Evolutionary conservation across 768 basidiomycete species (phyloP).

Genomic region (Russula dissimulans): DNA sequence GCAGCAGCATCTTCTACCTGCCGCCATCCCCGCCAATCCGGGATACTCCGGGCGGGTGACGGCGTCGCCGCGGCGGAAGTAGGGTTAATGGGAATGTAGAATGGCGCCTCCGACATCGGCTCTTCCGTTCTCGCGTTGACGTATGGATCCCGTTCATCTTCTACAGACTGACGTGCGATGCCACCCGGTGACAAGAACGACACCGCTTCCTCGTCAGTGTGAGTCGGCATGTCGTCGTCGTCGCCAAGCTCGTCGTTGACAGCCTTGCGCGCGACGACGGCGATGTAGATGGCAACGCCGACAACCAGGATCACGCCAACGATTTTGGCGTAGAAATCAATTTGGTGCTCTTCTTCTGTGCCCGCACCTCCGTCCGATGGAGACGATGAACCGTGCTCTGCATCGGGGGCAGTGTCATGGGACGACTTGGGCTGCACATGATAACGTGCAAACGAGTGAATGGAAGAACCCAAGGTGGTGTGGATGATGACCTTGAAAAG

Average conservation of each 20-base stretch:
- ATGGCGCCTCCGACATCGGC: slow-evolving; percentile 15
- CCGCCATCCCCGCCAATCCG: slow-evolving; percentile 7
- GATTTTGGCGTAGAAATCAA: slow-evolving; percentile 55
- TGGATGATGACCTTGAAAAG: slow-evolving; percentile 88
- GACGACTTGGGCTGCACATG: slow-evolving; percentile 27
- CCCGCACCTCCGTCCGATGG: slow-evolving; percentile 1
- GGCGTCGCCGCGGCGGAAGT: slow-evolving; percentile 7
- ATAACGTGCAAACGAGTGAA: slow-evolving; percentile 73
- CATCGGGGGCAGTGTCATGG: slow-evolving; percentile 21
- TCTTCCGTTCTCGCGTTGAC: slow-evolving; percentile 1
- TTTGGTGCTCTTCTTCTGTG: slow-evolving; percentile 34
- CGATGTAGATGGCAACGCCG: slow-evolving; percentile 70
- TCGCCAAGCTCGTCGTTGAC: slow-evolving; percentile 49
- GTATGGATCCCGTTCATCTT: slow-evolving; percentile 7
- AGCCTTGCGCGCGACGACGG: slow-evolving; percentile 62
- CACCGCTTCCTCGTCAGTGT: slow-evolving; percentile 19
- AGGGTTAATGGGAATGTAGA: slow-evolving; percentile 5
- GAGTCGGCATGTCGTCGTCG: slow-evolving; percentile 27
- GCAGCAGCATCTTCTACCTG: background rate
- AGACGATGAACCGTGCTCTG: slow-evolving; percentile 11
- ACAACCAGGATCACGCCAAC: slow-evolving; percentile 63
- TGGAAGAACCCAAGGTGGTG: slow-evolving; percentile 78
- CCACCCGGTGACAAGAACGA: slow-evolving; percentile 17
- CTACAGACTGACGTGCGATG: slow-evolving; percentile 7
- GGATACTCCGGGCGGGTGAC: background rate